Base-by-base conservation (phyloP, 257 asterid species). In the Sherardia arvensis region DNA sequence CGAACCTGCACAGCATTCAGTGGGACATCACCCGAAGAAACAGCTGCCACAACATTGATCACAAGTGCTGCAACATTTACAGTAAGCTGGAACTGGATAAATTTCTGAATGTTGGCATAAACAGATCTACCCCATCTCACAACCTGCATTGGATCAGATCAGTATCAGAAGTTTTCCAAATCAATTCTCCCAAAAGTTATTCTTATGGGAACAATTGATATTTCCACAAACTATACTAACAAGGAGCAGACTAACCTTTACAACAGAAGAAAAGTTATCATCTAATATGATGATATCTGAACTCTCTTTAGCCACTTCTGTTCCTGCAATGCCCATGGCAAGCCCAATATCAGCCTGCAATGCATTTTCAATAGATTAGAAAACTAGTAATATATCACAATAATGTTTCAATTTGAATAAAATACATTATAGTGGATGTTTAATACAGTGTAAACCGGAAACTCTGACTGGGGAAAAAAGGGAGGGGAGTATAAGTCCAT, bases 41-140 rank as follows among this genome's bases (percentile, higher is more conserved):
- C 75, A 64, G 99, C 99, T 4, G 96, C 93, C 36, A 74, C 99
- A 74, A 89, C 96, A 87, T 92, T 92, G 51, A 92, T 92, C 51
- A 87, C 54, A 23, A 92, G 78, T 4, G 99, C 99, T 40, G 99
- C 95, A 68, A 89, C 97, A 76, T 92, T 89, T 60, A 92, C 99
- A 28, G 97, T 92, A 43, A 89, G 96, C 67, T 92, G 99, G 78
- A 92, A 92, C 60, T 92, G 99, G 65, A 92, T 92, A 73, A 92
- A 92, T 77, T 92, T 92, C 84, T 92, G 99, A 66, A 92, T 87
- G 66, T 92, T 92, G 43, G 99, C 95, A 43, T 92, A 92, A 12
- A 92, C 99, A 14, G 99, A 87, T 82, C 99, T 79, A 67, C 99
- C 97, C 99, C 99, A 92, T 58, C 96, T 84, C 47, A 92, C 96